These are phyloP conservation scores for Barbatosphaeria neglecta DNA, from an alignment of 495 filamentous ascomycete genomes.

Conservation along the genomic window DNA sequence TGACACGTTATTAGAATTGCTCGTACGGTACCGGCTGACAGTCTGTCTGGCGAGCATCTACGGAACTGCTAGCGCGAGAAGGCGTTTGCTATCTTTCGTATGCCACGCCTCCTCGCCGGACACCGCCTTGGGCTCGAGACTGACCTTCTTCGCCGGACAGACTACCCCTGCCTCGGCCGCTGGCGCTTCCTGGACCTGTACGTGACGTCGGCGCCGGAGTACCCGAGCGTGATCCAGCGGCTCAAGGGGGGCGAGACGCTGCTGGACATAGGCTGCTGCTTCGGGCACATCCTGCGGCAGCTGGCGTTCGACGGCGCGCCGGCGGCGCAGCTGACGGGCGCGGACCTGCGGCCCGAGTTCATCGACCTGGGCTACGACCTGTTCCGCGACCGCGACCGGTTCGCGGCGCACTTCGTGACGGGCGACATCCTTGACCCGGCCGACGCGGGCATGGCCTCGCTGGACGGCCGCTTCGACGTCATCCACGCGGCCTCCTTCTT, in stretches of 20 bases:
- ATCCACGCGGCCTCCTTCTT: constrained; percentile 32
- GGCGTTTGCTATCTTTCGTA: not conserved
- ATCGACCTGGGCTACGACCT: constrained; percentile 40
- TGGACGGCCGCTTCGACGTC: constrained; percentile 23
- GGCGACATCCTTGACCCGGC: constrained; percentile 18
- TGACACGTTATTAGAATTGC: not conserved
- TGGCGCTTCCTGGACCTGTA: constrained; percentile 28
- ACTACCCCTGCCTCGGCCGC: constrained; percentile 37
- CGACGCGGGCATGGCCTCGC: constrained; percentile 4
- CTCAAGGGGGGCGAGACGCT: constrained; percentile 24
- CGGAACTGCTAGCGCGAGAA: not conserved
- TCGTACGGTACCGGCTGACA: no score
- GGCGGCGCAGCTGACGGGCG: constrained; percentile 28
- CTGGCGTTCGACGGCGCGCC: constrained; percentile 36
- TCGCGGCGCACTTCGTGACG: constrained; percentile 10
- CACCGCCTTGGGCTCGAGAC: not conserved
- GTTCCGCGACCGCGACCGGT: constrained; percentile 19
- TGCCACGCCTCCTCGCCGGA: not conserved
- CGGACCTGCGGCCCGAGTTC: constrained; percentile 36
- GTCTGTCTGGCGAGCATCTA: not conserved
- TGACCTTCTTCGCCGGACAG: not conserved
- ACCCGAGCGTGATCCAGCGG: constrained; percentile 28
- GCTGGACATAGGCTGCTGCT: constrained; percentile 39
- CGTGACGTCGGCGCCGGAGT: constrained; percentile 14
- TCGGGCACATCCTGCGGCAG: constrained; percentile 40